Base-by-base conservation (phyloP, 495 filamentous ascomycete genomes). In the Lentithecium fluviatile region DNA sequence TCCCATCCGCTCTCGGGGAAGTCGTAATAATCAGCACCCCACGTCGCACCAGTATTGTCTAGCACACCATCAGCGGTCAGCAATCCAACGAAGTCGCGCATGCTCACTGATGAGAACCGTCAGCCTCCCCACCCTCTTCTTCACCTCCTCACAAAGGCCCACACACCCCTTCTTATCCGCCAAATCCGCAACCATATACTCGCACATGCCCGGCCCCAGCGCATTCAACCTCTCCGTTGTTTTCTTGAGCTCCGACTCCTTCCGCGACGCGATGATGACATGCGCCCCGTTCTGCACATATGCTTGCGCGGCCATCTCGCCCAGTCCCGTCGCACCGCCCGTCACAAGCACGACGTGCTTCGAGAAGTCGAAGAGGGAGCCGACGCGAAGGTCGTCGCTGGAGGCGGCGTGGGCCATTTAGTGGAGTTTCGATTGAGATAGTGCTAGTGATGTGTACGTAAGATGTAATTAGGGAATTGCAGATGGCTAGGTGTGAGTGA, bases 271-370 rank as follows among this genome's bases (percentile, higher is more conserved):
- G 48, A 79, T 68, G 68, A 71, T 56, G 40, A 71, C 71, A 24
- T 52, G 56, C 13, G 67, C 67, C 13, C 73, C 68, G 52, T 75
- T 73, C 52, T 75, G 73, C 4, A 75, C 64, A 48, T 73, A 73
- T 5, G 64, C 70, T 56, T 74, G 70, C 17, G 72, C 70, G 5
- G 70, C 70, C 72, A 74, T 74, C 56, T 73, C 70, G 21, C 72
- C 72, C n/a, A 74, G 61, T 1, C 72, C 72, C 0, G 69, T 73
- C 0, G 70, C 70, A 19, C 72, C 72, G 45, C 72, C 72, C 1
- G 72, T 73, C 7, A 74, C 65, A 29, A 74, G 67, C 36, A 58
- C 70, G 55, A 71, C 52, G 66, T 74, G 66, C 32, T 69, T 49
- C 17, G 52, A 56, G 68, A 69, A 72, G 68, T 59, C 58, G 70